A percentile compares a stretch with the other conserved stretches of the same genome.
Evolutionary conservation across 441 rosid species (phyloP).

Genomic region (Bocquillonia castaneifolia): DNA sequence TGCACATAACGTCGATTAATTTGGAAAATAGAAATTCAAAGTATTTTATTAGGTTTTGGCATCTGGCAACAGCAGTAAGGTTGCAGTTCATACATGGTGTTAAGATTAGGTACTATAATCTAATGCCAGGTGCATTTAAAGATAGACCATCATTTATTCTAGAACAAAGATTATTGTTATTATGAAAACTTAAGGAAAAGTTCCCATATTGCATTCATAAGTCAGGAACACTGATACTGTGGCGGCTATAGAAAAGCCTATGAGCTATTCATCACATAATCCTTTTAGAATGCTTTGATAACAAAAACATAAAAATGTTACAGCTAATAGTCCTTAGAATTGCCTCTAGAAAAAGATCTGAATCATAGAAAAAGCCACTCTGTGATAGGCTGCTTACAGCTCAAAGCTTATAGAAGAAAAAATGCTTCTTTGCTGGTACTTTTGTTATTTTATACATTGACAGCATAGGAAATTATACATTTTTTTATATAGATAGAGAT

Average conservation of each 20-base stretch:
- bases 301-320: not conserved
- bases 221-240: not conserved
- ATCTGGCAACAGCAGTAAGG: not conserved
- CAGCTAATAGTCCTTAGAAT: not conserved
- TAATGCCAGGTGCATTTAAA: not conserved
- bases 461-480: not conserved
- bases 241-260: not conserved
- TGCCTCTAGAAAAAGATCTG: not conserved
- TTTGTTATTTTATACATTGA: not conserved
- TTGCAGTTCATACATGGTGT: not conserved
- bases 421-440: not conserved
- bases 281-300: not conserved
- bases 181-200: not conserved
- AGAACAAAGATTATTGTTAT: not conserved
- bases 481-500: not conserved
- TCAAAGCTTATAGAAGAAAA: not conserved
- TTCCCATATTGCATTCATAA: too few relatives aligned
- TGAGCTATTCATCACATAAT: not conserved
- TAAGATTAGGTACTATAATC: not conserved
- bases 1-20: not conserved
- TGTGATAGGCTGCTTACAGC: too few relatives aligned
- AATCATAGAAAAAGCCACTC: not conserved
- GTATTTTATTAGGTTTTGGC: not conserved
- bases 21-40: not conserved
- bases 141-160: not conserved